Evolutionary conservation across 495 filamentous ascomycete genomes (phyloP), one percentile per base, ranked within the genome.

Genomic region (Staphylotrichum longicolle): DNA sequence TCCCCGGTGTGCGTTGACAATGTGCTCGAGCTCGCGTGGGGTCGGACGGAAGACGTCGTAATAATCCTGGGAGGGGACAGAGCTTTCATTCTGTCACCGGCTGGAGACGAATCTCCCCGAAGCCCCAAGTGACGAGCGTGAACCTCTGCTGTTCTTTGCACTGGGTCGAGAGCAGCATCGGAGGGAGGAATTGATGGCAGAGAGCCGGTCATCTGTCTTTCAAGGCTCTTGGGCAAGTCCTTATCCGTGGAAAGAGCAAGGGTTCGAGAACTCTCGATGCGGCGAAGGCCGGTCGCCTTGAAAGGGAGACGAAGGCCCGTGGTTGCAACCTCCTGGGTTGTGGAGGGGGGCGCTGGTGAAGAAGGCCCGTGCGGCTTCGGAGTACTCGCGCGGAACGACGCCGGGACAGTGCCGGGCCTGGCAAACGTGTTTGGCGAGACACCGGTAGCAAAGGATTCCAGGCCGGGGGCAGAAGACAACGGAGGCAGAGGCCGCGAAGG

Each of bases 21-120:
- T 3, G 67, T 59, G 42, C 68, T 70, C 1, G 70, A 72, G n/a
- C 63, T 63, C 9, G 63, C 61, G 39, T 53, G 62, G 3, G 70
- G 57, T n/a, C 58, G 54, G 15, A 63, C 33, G 0, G 64, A 63
- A 3, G 54, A 50, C 0, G 35, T 8, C 12, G 60, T 11, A 0
- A 14, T 45, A 5, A 57, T 34, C 9, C 44, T 58, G 5, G 53
- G 4, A 8, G 57, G 46, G 4, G 56, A 41, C 10, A 27, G 62
- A 33, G 30, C 7, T 41, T 3, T 12, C 45, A 5, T 50, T 33
- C 9, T 7, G 44, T 40, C 37, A 20, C 6, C 15, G 3, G 15
- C 20, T 5, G 35, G 32, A 0, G n/a, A 33, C 7, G 2, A 3
- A 4, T 42, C 35, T 33, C 3, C 46, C 12, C 35, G 34, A 2